Evolutionary conservation across 2,329 filamentous ascomycete species (phyloP).

Genomic region (Sarocladiaceae sp.): DNA sequence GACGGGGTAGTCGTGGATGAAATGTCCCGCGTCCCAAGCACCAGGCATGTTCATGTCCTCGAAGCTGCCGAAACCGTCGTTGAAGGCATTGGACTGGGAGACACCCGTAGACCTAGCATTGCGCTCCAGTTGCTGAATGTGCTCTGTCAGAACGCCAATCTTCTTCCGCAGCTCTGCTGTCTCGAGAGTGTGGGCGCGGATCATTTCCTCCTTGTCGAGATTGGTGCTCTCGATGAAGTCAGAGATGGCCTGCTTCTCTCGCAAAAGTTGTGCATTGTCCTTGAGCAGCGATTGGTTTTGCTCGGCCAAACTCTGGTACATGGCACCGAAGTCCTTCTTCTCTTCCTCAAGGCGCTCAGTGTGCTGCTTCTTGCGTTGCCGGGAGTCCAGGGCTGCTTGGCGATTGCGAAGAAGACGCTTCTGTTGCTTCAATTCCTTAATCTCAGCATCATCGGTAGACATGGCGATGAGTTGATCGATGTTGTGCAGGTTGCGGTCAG

Average conservation of each 20-base stretch:
- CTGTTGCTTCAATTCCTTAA: slow-evolving; percentile 98
- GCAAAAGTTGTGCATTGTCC: slow-evolving; percentile 61
- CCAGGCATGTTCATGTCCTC: slow-evolving; percentile 77
- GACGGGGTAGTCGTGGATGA: slow-evolving; percentile 68
- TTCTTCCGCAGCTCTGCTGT: slow-evolving; percentile 90
- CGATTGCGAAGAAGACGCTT: slow-evolving; percentile 92
- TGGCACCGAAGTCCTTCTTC: slow-evolving; percentile 83
- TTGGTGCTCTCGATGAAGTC: slow-evolving; percentile 73
- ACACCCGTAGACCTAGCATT: slow-evolving; percentile 33
- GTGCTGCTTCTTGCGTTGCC: slow-evolving; percentile 97
- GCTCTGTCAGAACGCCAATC: slow-evolving; percentile 74
- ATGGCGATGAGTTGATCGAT: slow-evolving; percentile 90
- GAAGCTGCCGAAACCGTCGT: slow-evolving; percentile 74
- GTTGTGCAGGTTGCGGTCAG: slow-evolving; percentile 87
- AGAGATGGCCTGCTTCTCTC: slow-evolving; percentile 70
- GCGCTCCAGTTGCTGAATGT: slow-evolving; percentile 67
- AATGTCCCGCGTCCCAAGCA: slow-evolving; percentile 72
- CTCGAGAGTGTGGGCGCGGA: slow-evolving; percentile 83
- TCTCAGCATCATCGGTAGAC: slow-evolving; percentile 84
- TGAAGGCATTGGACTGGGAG: slow-evolving; percentile 58
- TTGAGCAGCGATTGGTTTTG: slow-evolving; percentile 52
- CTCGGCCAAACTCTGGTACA: slow-evolving; percentile 73
- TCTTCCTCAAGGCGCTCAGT: slow-evolving; percentile 95
- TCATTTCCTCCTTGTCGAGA: slow-evolving; percentile 88
- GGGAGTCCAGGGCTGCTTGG: slow-evolving; percentile 93